Conservation (phyloP, 257 asterid genomes). For the Solanum bukasovii region DNA sequence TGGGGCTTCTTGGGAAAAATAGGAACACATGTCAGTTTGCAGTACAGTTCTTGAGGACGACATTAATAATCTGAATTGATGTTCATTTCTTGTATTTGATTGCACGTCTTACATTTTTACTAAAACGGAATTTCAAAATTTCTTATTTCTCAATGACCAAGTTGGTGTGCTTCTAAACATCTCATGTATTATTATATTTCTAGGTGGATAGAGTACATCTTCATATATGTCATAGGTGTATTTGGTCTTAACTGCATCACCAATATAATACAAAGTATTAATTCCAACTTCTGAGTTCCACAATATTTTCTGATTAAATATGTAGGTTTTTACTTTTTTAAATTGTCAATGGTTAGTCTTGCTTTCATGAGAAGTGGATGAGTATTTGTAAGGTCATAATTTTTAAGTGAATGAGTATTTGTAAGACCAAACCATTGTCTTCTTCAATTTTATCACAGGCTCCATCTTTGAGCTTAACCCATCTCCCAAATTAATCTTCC, state of each 20-base stretch:
- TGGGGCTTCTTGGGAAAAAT: slow-evolving; percentile 29
- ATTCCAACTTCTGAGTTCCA: neutral
- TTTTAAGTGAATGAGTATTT: no score
- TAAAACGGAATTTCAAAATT: neutral
- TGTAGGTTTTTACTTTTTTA: neutral
- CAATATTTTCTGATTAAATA: neutral
- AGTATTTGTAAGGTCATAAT: no score
- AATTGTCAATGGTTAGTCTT: neutral
- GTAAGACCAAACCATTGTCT: no score
- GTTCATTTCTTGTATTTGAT: neutral
- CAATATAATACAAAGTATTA: neutral
- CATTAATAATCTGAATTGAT: neutral
- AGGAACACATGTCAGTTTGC: slow-evolving; percentile 30
- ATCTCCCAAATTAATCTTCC: slow-evolving; percentile 18
- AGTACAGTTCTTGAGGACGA: neutral
- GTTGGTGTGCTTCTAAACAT: neutral
- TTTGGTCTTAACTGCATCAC: no score
- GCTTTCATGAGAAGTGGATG: neutral
- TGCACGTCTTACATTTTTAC: neutral
- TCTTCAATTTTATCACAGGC: slow-evolving; percentile 4
- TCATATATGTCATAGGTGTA: no score
- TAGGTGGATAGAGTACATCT: neutral
- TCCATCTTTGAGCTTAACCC: neutral
- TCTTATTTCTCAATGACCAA: neutral
- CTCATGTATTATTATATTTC: neutral